Percentiles rank a stretch among this genome's conserved stretches.
Evolutionary conservation across 176 grass and related monocot species (phyloP).

Genomic region (Oryza punctata): DNA sequence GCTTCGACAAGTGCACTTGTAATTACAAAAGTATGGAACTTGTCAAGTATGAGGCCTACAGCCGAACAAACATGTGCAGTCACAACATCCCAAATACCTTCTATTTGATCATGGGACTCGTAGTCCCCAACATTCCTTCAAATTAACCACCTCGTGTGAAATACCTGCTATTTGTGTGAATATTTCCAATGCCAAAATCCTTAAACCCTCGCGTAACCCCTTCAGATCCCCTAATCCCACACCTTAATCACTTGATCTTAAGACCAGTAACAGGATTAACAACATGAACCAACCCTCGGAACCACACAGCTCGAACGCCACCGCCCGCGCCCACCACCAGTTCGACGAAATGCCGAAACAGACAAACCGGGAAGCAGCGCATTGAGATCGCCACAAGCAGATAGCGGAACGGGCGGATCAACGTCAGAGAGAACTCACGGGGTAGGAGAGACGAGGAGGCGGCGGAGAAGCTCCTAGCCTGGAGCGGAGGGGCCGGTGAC

Average conservation of each 20-base stretch:
- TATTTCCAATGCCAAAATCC: constrained; percentile 18
- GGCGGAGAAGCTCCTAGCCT: constrained; percentile 47
- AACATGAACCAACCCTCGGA: background rate
- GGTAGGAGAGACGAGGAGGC: background rate
- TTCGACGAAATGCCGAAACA: constrained; percentile 50
- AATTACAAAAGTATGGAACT: background rate
- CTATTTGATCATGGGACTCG: background rate
- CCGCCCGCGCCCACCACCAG: constrained; percentile 27
- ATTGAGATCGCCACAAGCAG: background rate
- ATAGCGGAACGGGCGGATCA: accelerated
- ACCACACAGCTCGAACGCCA: constrained; percentile 13
- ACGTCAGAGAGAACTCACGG: constrained; percentile 21
- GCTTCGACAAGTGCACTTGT: background rate
- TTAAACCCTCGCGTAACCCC: background rate
- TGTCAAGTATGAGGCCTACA: background rate
- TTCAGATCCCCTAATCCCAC: background rate
- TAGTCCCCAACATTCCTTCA: background rate
- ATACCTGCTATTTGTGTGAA: no score
- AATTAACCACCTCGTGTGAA: background rate
- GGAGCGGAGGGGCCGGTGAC: constrained; percentile 22
- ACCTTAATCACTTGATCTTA: background rate
- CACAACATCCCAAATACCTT: background rate
- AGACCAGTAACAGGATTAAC: background rate
- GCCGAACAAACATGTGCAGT: background rate
- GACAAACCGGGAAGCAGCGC: background rate